phyloP scores from a whole-genome alignment of 2,329 filamentous ascomycete species.

The Fusarium hostae region DNA sequence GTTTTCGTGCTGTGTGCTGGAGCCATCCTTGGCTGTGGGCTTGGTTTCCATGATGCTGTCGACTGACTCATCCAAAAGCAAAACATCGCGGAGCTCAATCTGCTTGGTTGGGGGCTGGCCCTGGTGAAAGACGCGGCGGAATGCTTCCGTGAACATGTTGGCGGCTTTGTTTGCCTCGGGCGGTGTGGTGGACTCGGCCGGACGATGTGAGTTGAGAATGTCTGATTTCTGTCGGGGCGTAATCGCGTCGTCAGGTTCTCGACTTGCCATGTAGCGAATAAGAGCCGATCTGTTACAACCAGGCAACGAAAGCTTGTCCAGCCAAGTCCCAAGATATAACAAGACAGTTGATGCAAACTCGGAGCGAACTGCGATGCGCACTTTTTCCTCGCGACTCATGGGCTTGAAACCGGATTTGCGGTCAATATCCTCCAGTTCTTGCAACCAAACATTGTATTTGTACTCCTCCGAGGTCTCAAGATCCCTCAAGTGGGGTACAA shows the following conservation, averaged over 20 bases:
- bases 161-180: constrained; percentile 57
- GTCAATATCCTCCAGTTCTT: constrained; percentile 68
- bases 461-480: constrained; percentile 66
- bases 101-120: constrained; percentile 49
- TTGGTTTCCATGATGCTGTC: constrained; percentile 66
- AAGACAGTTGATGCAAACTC: constrained; percentile 64
- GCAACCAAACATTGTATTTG: constrained; percentile 66
- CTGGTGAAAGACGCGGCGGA: constrained; percentile 64
- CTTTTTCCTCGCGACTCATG: constrained; percentile 63
- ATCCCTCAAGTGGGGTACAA: constrained; percentile 69
- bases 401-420: constrained; percentile 67
- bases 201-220: constrained; percentile 60
- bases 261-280: constrained; percentile 64
- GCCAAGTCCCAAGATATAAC: constrained; percentile 65
- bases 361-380: constrained; percentile 59
- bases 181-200: constrained; percentile 51
- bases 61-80: constrained; percentile 64
- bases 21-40: constrained; percentile 60
- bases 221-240: constrained; percentile 66
- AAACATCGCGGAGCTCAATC: constrained; percentile 62
- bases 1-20: constrained; percentile 48
- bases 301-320: constrained; percentile 60
- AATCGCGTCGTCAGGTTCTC: constrained; percentile 59
- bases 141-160: constrained; percentile 65
- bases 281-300: constrained; percentile 63